Conservation (phyloP, 768 basidiomycete genomes). For the Rhodotorula paludigena region DNA sequence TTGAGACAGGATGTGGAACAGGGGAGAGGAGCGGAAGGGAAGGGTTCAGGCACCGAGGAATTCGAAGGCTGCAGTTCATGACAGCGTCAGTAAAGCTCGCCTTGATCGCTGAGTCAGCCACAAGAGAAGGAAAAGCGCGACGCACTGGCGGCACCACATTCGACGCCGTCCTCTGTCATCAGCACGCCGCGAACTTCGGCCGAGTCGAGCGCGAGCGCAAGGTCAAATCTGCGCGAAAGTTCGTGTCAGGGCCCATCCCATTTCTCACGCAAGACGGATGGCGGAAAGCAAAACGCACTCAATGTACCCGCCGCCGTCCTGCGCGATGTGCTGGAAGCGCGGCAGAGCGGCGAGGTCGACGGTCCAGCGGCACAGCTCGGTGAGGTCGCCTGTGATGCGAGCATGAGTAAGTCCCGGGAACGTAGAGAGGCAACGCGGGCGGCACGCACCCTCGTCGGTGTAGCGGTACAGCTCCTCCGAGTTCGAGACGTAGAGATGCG, state of each 20-base stretch:
- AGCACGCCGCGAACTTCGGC: slow-evolving; percentile 37
- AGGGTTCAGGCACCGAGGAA: slow-evolving; percentile 20
- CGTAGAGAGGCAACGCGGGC: not conserved
- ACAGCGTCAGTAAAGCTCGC: too few species aligned
- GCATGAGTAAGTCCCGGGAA: not conserved
- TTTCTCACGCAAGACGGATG: too few species aligned
- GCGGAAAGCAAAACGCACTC: slow-evolving; percentile 23
- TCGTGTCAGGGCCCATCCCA: not conserved
- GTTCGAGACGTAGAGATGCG: slow-evolving; percentile 58
- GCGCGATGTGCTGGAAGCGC: slow-evolving; percentile 52
- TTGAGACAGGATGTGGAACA: not conserved
- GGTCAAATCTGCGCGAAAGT: slow-evolving; percentile 20
- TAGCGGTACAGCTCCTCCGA: slow-evolving; percentile 49
- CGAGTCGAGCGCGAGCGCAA: slow-evolving; percentile 31
- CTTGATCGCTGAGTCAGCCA: not conserved
- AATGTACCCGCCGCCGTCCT: slow-evolving; percentile 27
- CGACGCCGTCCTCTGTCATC: slow-evolving; percentile 36
- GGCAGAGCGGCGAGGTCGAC: slow-evolving; percentile 74
- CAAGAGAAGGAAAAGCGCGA: not conserved
- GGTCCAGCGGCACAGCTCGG: slow-evolving; percentile 57
- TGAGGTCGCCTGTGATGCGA: slow-evolving; percentile 21
- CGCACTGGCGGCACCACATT: slow-evolving; percentile 34
- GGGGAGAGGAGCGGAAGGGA: not conserved
- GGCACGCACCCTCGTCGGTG: slow-evolving; percentile 58
- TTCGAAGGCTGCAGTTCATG: slow-evolving; percentile 22